phyloP scores from a whole-genome alignment of 2,329 filamentous ascomycete species.

The Fusarium robinianum region DNA sequence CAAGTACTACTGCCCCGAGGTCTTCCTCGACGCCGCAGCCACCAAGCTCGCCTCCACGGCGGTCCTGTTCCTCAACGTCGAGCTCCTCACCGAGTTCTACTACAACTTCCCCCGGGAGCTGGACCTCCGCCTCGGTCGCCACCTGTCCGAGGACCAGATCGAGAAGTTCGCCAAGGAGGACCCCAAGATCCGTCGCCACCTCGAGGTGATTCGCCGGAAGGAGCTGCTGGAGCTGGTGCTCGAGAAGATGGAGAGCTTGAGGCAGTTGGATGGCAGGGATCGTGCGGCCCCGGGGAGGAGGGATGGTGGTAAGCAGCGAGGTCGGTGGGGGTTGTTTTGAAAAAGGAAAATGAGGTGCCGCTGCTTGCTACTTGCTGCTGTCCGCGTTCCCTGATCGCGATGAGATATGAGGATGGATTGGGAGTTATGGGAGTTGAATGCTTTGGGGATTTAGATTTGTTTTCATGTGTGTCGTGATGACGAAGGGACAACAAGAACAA shows the following conservation, averaged over 20 bases:
- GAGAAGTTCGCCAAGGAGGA: constrained; percentile 94
- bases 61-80: constrained; percentile 95
- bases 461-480: constrained; percentile 12
- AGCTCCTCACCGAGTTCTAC: constrained; percentile 95
- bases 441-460: constrained; percentile 34
- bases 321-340: constrained; percentile 57
- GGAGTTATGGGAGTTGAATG: constrained; percentile 37
- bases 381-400: constrained; percentile 12
- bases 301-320: constrained; percentile 47
- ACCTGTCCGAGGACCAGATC: constrained; percentile 77
- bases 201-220: constrained; percentile 91
- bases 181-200: constrained; percentile 82
- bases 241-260: constrained; percentile 91
- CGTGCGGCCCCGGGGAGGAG: constrained; percentile 43
- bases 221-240: constrained; percentile 91
- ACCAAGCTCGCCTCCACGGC: constrained; percentile 94
- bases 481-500: too few relatives aligned
- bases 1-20: constrained; percentile 95
- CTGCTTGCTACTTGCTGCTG: too few relatives aligned
- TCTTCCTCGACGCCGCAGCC: constrained; percentile 96
- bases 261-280: constrained; percentile 78
- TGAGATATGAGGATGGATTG: constrained; percentile 36
- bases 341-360: not conserved
- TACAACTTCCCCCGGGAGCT: constrained; percentile 96
- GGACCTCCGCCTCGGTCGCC: constrained; percentile 81